Evolutionary conservation across 2,329 filamentous ascomycete genomes (phyloP), one percentile per base, ranked within the genome.

Genomic region (Hypoxylon rubiginosum): DNA sequence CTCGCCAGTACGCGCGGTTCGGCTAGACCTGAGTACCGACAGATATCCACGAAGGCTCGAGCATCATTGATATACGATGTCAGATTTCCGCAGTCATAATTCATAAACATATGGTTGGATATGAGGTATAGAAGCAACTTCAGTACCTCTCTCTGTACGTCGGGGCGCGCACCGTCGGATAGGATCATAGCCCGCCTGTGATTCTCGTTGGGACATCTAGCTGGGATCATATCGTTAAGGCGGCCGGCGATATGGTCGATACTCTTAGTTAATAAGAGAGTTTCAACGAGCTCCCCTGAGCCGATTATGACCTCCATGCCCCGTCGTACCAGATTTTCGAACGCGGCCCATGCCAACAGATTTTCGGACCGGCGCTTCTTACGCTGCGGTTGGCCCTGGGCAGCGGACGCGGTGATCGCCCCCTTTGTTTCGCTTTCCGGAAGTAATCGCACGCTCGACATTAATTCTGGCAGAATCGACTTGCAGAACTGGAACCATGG

Each of bases 271-370:
- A 48, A n/a, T 9, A 53, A 21, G 39, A 60, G 57, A 10, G 7
- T 13, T 7, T 21, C 5, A 10, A 26, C 26, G 28, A 60, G 57
- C 30, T 60, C 49, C 7, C 53, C 49, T 2, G 57, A 60, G 39
- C 57, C 57, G 10, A 60, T 60, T 10, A 60, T 39, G n/a, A 60
- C 53, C 49, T 48, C 49, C 48, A 60, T 53, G 28, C 57, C 48
- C 46, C 49, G 36, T 39, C 49, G 48, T 11, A 52, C 28, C 2
- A 60, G 57, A 3, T 36, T 60, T 26, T 60, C 30, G 15, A 60
- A 60, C 13, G 57, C 36, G 11, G 26, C 17, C 48, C 26, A 48
- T 28, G 41, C 28, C 11, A 49, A 39, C 1, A 48, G 26, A 1
- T n/a, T 15, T 17, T 36, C 46, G 9, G 19, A 13, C 36, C 49